These are phyloP conservation scores for Phaseolus coccineus DNA, from an alignment of 331 rosid species.

Conservation along the genomic window DNA sequence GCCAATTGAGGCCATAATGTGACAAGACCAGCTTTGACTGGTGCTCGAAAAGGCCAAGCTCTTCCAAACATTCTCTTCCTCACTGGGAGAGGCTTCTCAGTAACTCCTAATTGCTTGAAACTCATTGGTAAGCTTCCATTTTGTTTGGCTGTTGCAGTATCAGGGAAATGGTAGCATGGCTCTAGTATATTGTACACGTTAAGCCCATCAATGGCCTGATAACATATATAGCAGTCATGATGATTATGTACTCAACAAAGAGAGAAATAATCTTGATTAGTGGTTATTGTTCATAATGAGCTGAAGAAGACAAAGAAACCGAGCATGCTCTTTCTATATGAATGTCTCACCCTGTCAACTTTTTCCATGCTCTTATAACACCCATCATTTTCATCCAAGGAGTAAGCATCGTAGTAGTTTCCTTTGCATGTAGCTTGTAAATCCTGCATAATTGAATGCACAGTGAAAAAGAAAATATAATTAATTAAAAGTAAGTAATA, in stretches of 20 bases:
- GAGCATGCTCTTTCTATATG: background rate
- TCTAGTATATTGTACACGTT: constrained; percentile 79
- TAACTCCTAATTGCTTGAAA: constrained; percentile 71
- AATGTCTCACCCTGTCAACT: constrained; percentile 38
- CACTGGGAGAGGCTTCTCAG: constrained; percentile 75
- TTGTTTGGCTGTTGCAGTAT: constrained; percentile 31
- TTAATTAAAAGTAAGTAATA: background rate
- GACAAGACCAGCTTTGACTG: constrained; percentile 43
- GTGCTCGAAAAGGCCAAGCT: constrained; percentile 51
- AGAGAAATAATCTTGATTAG: background rate
- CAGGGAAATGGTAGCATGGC: constrained; percentile 73
- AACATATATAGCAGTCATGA: background rate
- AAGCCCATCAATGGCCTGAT: constrained; percentile 64
- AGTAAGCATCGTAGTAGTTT: constrained; percentile 13
- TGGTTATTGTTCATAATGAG: background rate
- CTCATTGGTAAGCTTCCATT: constrained; percentile 55
- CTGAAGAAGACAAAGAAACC: background rate
- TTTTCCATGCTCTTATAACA: constrained; percentile 20
- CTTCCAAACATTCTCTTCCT: constrained; percentile 90
- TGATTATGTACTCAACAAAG: background rate
- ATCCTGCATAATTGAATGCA: constrained; percentile 8
- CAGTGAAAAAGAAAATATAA: background rate
- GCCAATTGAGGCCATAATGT: constrained; percentile 51
- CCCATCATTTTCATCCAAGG: background rate
- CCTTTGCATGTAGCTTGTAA: constrained; percentile 42